Evolutionary conservation across 2,329 filamentous ascomycete genomes (phyloP).

Genomic region (Fusarium sp.): DNA sequence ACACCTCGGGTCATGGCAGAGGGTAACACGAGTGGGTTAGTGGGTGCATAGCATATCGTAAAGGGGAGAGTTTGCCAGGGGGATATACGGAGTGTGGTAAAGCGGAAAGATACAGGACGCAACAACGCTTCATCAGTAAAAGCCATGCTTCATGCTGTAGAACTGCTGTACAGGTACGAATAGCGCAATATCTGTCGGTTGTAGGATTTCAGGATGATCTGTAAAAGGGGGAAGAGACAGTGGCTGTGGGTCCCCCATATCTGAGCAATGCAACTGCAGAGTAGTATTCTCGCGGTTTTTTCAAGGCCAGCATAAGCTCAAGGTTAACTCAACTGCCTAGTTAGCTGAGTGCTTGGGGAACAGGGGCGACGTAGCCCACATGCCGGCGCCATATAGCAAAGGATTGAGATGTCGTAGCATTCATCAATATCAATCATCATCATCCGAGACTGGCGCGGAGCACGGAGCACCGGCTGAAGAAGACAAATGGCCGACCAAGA

Average conservation of each 20-base stretch:
- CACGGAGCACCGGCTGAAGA: constrained; percentile 26
- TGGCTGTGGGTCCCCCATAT: constrained; percentile 1
- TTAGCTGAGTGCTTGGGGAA: constrained; percentile 1
- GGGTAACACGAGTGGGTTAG: constrained; percentile 17
- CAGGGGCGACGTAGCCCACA: constrained; percentile 16
- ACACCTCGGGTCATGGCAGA: constrained; percentile 16
- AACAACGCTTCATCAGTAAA: background rate
- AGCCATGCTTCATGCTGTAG: background rate
- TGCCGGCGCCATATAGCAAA: background rate
- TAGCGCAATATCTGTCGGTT: background rate
- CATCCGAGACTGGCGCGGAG: constrained; percentile 26
- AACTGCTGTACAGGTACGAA: constrained; percentile 7
- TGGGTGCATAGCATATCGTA: constrained; percentile 8
- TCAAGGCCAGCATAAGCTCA: constrained; percentile 5
- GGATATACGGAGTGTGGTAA: constrained; percentile 9
- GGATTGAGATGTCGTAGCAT: background rate
- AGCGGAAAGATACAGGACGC: constrained; percentile 10
- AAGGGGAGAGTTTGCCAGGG: background rate
- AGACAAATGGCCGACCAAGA: constrained; percentile 41
- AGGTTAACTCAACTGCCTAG: background rate
- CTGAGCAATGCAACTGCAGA: constrained; percentile 10
- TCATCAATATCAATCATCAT: constrained; percentile 18
- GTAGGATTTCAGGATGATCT: background rate
- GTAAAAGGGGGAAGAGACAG: constrained; percentile 3
- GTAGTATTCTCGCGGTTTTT: background rate